A percentile compares a stretch with the other conserved stretches of the same genome.
phyloP scores from a whole-genome alignment of 2,329 filamentous ascomycete species.

The Phaeophleospora eucalypticola region DNA sequence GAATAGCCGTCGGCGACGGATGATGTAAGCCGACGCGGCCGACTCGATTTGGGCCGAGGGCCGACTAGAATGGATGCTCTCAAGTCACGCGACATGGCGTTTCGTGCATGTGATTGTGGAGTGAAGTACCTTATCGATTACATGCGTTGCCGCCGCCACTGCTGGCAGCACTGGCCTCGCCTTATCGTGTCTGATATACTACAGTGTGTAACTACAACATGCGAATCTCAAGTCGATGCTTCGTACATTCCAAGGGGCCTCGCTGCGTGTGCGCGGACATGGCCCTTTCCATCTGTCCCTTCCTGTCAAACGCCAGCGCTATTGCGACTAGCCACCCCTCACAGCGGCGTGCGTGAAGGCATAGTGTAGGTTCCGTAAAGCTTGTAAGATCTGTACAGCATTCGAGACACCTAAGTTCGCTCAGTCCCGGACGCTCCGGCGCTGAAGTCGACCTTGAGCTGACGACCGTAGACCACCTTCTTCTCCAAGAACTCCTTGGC shows the following conservation, averaged over 20 bases:
- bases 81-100: too few species aligned
- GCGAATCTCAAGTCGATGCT: background rate
- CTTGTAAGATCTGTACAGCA: too few species aligned
- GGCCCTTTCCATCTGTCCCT: too few species aligned
- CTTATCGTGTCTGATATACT: background rate
- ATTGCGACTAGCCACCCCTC: background rate
- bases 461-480: conserved; percentile 62
- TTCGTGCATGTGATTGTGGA: background rate
- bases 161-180: too few species aligned
- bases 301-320: background rate
- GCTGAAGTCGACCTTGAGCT: conserved; percentile 62
- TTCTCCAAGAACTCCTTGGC: conserved; percentile 55
- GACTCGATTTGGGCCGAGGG: background rate
- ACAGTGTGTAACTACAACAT: background rate
- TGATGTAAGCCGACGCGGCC: background rate
- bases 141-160: too few species aligned
- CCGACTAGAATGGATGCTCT: too few species aligned
- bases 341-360: background rate
- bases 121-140: background rate
- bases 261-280: too few species aligned
- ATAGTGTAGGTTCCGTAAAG: too few species aligned
- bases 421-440: too few species aligned
- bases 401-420: too few species aligned
- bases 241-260: background rate
- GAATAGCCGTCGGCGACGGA: too few species aligned